Percentiles rank a stretch among this genome's conserved stretches.
Conservation (phyloP, 441 rosid genomes). For the Adansonia gregorii region DNA sequence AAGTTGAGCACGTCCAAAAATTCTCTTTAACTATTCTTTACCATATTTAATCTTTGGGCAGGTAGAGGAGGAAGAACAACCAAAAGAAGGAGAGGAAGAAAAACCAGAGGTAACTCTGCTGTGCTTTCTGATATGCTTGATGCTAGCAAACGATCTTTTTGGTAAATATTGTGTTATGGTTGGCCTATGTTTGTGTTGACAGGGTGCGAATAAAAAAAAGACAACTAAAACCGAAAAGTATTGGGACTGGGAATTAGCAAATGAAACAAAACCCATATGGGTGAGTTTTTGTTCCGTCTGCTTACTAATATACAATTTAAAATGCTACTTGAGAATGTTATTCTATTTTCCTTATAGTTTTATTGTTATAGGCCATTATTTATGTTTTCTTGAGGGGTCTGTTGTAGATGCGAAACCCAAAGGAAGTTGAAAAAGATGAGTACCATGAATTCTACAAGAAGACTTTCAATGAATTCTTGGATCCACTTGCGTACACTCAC, state of each 20-base stretch:
- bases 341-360: neutral
- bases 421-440: constrained; percentile 83
- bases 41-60: constrained; percentile 35
- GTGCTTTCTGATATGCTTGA: neutral
- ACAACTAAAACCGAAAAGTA: constrained; percentile 91
- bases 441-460: constrained; percentile 93
- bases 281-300: constrained; percentile 45
- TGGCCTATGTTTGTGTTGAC: constrained; percentile 28
- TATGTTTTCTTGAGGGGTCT: constrained; percentile 27
- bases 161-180: constrained; percentile 7
- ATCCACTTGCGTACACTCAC: constrained; percentile 81
- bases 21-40: constrained; percentile 8
- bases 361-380: constrained; percentile 10
- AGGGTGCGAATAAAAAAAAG: constrained; percentile 81
- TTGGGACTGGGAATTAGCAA: constrained; percentile 98
- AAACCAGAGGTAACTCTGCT: constrained; percentile 60
- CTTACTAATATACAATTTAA: neutral
- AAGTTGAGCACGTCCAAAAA: neutral
- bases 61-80: constrained; percentile 96
- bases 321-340: neutral
- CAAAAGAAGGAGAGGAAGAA: constrained; percentile 69
- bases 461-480: constrained; percentile 91
- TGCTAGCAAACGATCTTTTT: constrained; percentile 22
- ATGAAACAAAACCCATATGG: constrained; percentile 97
- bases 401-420: constrained; percentile 75